Conservation (phyloP, 805 yeast genomes). For the Teunomyces tritomae region DNA sequence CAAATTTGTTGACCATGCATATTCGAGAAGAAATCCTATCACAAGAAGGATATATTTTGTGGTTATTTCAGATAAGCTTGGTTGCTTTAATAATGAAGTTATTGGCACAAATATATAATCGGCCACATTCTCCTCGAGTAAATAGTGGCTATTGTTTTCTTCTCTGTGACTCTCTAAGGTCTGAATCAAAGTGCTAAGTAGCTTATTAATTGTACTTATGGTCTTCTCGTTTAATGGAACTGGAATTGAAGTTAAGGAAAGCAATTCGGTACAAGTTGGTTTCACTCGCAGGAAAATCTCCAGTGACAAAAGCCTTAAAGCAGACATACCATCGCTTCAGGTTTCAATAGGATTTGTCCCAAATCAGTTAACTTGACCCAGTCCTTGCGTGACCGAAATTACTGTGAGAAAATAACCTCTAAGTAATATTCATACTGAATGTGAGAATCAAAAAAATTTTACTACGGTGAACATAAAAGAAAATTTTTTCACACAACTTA, state of each 20-base stretch:
- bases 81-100: conserved; percentile 29
- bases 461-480: background rate
- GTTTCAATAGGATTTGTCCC: background rate
- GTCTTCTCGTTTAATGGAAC: background rate
- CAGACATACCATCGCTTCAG: background rate
- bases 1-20: conserved; percentile 29
- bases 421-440: background rate
- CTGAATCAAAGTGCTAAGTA: background rate
- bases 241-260: background rate
- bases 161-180: conserved; percentile 14
- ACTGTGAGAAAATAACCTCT: background rate
- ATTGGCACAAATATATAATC: conserved; percentile 43
- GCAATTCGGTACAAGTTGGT: conserved; percentile 29
- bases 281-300: conserved; percentile 27
- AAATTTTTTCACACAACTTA: background rate
- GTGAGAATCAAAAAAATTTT: background rate
- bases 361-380: background rate
- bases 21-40: conserved; percentile 24
- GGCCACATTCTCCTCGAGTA: conserved; percentile 30
- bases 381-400: background rate
- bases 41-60: conserved; percentile 24
- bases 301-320: conserved; percentile 4
- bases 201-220: background rate
- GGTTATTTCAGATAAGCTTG: conserved; percentile 18
- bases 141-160: conserved; percentile 13